These are phyloP conservation scores for Pseudogymnoascus sp. DNA, from an alignment of 2,329 filamentous ascomycete species.

Conservation along the genomic window DNA sequence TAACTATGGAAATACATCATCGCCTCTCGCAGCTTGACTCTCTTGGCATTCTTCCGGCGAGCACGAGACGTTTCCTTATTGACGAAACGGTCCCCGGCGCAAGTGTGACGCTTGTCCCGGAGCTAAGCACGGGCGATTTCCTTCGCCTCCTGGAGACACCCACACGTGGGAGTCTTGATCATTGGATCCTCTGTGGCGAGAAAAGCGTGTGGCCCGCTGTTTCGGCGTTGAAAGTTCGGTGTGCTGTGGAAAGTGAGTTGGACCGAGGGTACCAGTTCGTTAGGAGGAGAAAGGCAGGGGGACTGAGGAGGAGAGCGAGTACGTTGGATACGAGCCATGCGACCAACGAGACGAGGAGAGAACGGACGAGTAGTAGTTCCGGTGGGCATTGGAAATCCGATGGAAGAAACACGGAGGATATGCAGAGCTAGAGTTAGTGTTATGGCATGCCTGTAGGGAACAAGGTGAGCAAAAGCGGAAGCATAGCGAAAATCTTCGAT, in stretches of 20 bases:
- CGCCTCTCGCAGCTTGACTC: conserved; percentile 74
- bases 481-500: conserved; percentile 6
- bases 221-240: conserved; percentile 70
- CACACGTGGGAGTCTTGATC: conserved; percentile 63
- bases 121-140: conserved; percentile 66
- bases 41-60: conserved; percentile 60
- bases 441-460: not conserved
- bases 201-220: conserved; percentile 86
- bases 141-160: conserved; percentile 74
- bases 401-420: not conserved
- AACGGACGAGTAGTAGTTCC: conserved; percentile 24
- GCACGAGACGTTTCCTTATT: conserved; percentile 67
- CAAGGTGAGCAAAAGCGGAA: conserved; percentile 3
- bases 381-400: conserved; percentile 19
- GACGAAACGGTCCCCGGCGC: conserved; percentile 75
- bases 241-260: conserved; percentile 78
- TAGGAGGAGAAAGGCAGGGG: conserved; percentile 41
- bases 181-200: conserved; percentile 82
- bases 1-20: conserved; percentile 71
- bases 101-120: conserved; percentile 73
- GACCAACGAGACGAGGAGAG: conserved; percentile 20
- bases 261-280: conserved; percentile 79
- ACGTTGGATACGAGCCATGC: conserved; percentile 23
- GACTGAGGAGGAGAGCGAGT: conserved; percentile 26
- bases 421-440: conserved; percentile 5